Evolutionary conservation across 2,329 filamentous ascomycete genomes (phyloP), one percentile per base, ranked within the genome.

Genomic region (Trichoderma harzianum): DNA sequence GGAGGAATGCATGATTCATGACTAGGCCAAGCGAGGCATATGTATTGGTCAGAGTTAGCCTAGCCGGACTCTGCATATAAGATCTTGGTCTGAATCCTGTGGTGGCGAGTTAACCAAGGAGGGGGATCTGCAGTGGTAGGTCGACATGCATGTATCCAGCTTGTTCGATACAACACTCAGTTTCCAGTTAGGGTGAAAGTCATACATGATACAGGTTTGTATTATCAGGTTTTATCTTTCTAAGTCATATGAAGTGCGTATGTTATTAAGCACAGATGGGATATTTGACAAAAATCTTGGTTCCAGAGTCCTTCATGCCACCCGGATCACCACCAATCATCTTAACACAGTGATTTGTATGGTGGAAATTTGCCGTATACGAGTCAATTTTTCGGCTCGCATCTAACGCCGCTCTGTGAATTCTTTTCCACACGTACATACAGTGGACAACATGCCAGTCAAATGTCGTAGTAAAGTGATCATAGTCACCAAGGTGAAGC

Each of bases 381-480:
- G 75, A 75, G 47, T 75, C 75, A 57, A 76, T 28, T 65, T 72
- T 67, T 53, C 53, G 66, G 5, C 30, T 67, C 51, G 72, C 71
- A 53, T 76, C 73, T 39, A 76, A 47, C 43, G 74, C 36, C 12
- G 72, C 57, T n/a, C 75, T 65, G 58, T 75, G 75, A n/a, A 76
- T 67, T 24, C 75, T 58, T 65, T 76, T 76, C 74, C 75, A 76
- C 1, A 75, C 71, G 18, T 69, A 76, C 70, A 74, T 73, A 72
- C 75, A 76, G 12, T 75, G 73, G 5, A 72, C 72, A 43, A 75
- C 72, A 39, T 76, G 75, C 75, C 74, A 75, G 70, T 76, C 74
- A 60, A 74, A 74, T 5, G 64, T 69, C 10, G 75, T 76, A 28
- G 51, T 66, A 18, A 76, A 75, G 65, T 73, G 69, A 8, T 58